Conservation (phyloP, 2,329 filamentous ascomycete genomes). For the Fusarium equiseti region DNA sequence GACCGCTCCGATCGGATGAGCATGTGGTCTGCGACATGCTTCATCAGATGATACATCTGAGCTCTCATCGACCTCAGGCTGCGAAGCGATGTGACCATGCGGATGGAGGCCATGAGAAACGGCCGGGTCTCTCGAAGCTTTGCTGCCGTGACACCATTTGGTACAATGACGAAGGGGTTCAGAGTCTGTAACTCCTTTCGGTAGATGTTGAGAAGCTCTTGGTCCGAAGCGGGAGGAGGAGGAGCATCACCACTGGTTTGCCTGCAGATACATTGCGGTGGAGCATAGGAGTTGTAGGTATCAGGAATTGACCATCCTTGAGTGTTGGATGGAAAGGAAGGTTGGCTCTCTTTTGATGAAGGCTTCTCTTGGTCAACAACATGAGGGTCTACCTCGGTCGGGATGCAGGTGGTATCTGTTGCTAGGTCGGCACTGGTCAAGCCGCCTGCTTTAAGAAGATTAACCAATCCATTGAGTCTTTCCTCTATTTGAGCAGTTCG, state of each 20-base stretch:
- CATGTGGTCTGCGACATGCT: slow-evolving; percentile 61
- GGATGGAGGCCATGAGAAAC: slow-evolving; percentile 63
- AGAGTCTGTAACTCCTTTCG: slow-evolving; percentile 57
- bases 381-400: slow-evolving; percentile 45
- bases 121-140: slow-evolving; percentile 57
- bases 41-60: slow-evolving; percentile 63
- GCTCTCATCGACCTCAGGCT: slow-evolving; percentile 61
- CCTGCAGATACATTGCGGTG: slow-evolving; percentile 61
- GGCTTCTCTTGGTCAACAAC: slow-evolving; percentile 45
- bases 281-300: slow-evolving; percentile 61
- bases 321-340: slow-evolving; percentile 21
- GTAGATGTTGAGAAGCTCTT: slow-evolving; percentile 60
- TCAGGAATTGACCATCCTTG: slow-evolving; percentile 53
- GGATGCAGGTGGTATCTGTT: slow-evolving; percentile 47
- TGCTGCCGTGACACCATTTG: slow-evolving; percentile 51
- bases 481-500: slow-evolving; percentile 64
- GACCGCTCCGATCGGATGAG: slow-evolving; percentile 63
- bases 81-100: slow-evolving; percentile 63
- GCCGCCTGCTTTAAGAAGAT: slow-evolving; percentile 60
- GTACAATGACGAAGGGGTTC: slow-evolving; percentile 63
- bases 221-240: slow-evolving; percentile 59
- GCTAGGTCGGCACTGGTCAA: slow-evolving; percentile 44
- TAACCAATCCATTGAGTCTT: slow-evolving; percentile 62
- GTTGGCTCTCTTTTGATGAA: slow-evolving; percentile 33
- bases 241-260: slow-evolving; percentile 55